These are phyloP conservation scores for Trichoderma parareesei DNA, from an alignment of 495 filamentous ascomycete genomes.

Conservation along the genomic window DNA sequence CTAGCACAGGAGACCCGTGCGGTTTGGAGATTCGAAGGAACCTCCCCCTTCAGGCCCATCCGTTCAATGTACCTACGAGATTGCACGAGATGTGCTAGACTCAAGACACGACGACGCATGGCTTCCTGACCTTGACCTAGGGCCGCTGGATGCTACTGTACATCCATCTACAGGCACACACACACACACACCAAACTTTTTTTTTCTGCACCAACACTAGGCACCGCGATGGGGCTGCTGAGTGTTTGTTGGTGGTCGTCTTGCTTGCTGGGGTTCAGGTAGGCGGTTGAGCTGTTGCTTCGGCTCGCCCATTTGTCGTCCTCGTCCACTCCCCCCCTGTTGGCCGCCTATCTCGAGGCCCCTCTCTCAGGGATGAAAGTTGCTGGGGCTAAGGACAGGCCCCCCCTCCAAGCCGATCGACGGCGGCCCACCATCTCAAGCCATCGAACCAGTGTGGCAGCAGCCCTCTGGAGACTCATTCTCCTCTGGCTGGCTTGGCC, in stretches of 20 bases:
- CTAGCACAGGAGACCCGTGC: not conserved
- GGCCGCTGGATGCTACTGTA: not conserved
- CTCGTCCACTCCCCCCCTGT: not conserved
- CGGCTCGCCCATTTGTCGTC: not conserved
- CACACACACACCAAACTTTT: too few species aligned
- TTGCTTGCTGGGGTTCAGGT: not conserved
- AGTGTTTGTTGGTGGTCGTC: not conserved
- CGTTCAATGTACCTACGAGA: not conserved
- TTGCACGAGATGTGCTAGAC: not conserved
- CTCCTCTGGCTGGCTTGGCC: too few species aligned
- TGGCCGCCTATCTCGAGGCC: constrained; percentile 3
- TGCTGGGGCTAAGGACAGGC: not conserved
- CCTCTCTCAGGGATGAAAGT: not conserved
- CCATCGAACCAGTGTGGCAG: constrained; percentile 7
- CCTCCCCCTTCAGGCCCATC: too few species aligned
- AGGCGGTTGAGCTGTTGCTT: not conserved
- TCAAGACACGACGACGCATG: not conserved
- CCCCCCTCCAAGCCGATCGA: constrained; percentile 9
- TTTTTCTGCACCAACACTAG: not conserved
- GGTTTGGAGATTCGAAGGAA: not conserved
- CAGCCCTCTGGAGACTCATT: not conserved
- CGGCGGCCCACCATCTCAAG: constrained; percentile 8
- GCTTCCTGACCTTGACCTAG: not conserved
- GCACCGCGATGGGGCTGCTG: constrained; percentile 3
- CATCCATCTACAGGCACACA: too few species aligned